Evolutionary conservation across 805 yeast genomes (phyloP), one percentile per base, ranked within the genome.

Genomic region (Myxozyma vanderwaltii): DNA sequence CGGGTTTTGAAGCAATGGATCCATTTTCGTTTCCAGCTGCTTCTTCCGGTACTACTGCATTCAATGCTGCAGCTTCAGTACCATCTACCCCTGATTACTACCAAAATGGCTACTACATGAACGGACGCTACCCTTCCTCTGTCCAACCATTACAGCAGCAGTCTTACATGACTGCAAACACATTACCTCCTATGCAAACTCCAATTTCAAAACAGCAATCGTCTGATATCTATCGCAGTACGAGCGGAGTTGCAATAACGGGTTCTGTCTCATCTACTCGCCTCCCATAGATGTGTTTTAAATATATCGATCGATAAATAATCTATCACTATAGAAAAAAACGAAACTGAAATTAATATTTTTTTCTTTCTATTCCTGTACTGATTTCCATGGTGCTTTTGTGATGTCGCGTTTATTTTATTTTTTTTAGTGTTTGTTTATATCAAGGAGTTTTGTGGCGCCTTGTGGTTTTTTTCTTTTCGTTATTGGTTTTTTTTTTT

Each of bases 141-240:
- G 26, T 10, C 5, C 15, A 44, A 15, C 46, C 15, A 17, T 5
- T 23, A 5, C 48, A 44, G 23, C 48, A 26, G 35, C 48, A 15
- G 26, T n/a, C 35, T 4, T 26, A 23, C 21, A 23, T n/a, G 3
- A 5, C 47, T 12, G 4, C 47, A 43, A 36, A 49, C 5, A 49
- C 44, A 15, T 44, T 39, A 23, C 33, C 53, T 33, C 53, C 53
- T 23, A 49, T 39, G 53, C 43, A 36, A 36, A 36, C 13, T 38
- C 29, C 40, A 10, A 46, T 17, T 10, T 29, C 50, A 10, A 31
- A n/a, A n/a, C n/a, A n/a, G 24, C 50, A 46, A 27, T 31, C 38
- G 6, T 38, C 31, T 29, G 39, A 31, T n/a, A 17, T 46, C 6
- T 46, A 46, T 15, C 50, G 50, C 19, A 17, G 40, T n/a, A 21